A percentile compares a stretch with the other conserved stretches of the same genome.
phyloP scores from a whole-genome alignment of 345 rosid genomes.

The Aegle marmelos region DNA sequence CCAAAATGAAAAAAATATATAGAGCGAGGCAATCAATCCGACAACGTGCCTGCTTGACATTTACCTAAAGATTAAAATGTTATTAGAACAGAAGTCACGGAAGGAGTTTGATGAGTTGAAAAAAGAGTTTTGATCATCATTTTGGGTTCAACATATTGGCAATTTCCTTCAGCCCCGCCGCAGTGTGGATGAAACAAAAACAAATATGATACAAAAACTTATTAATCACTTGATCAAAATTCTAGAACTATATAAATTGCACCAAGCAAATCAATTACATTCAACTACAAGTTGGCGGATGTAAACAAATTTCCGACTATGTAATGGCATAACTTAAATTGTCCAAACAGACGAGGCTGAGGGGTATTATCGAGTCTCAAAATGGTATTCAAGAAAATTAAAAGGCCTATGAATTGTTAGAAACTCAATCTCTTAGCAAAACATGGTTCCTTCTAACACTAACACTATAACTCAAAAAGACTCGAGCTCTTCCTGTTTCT shows the following conservation, averaged over 20 bases:
- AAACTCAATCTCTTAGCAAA: conserved; percentile 16
- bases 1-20: too few relatives aligned
- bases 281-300: neutral
- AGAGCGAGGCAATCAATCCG: too few relatives aligned
- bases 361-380: conserved; percentile 15
- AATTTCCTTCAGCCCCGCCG: neutral
- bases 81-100: too few relatives aligned
- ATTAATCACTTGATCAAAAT: neutral
- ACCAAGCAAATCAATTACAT: conserved; percentile 10
- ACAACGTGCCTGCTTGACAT: too few relatives aligned
- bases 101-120: too few relatives aligned
- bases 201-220: neutral
- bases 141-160: too few relatives aligned
- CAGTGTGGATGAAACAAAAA: neutral
- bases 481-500: neutral
- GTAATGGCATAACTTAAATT: neutral
- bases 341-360: conserved; percentile 16
- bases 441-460: conserved; percentile 10
- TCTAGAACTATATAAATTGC: conserved; percentile 3
- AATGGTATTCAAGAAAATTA: conserved; percentile 15
- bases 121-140: too few relatives aligned
- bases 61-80: too few relatives aligned
- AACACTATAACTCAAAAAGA: conserved; percentile 14
- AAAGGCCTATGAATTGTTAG: conserved; percentile 24
- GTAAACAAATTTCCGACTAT: neutral